phyloP scores from a whole-genome alignment of 164 flowering plant species.

The Magnolia sinica region DNA sequence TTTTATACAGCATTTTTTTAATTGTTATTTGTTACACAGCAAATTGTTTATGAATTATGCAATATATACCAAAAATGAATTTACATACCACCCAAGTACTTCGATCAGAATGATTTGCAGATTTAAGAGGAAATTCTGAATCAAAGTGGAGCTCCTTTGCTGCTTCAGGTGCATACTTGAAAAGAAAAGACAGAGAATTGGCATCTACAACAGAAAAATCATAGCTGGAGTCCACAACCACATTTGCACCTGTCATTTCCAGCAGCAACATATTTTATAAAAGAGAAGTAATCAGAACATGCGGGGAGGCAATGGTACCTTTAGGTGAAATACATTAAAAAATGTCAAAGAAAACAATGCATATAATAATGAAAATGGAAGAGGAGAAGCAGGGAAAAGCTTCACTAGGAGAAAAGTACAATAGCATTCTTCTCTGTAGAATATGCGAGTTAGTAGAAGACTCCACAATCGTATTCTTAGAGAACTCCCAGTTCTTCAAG shows the following conservation, averaged over 20 bases:
- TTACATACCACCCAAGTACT: constrained; percentile 64
- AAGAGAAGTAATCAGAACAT: neutral
- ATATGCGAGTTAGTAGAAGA: neutral
- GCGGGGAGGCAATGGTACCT: neutral
- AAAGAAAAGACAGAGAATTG: constrained; percentile 72
- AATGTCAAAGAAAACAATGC: neutral
- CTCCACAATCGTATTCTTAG: neutral
- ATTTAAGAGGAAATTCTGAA: constrained; percentile 43
- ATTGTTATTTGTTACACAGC: neutral
- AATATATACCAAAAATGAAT: neutral
- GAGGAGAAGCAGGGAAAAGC: neutral
- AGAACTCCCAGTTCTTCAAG: neutral
- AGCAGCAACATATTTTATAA: constrained; percentile 1
- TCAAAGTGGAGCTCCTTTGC: constrained; percentile 54
- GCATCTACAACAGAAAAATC: constrained; percentile 85
- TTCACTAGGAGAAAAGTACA: neutral
- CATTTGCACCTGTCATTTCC: constrained; percentile 45
- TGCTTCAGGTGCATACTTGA: constrained; percentile 76
- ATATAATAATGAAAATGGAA: neutral
- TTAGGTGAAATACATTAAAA: neutral
- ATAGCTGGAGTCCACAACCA: constrained; percentile 57
- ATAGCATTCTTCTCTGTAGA: neutral
- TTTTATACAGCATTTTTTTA: neutral
- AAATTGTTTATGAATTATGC: neutral
- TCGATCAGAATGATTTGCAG: constrained; percentile 31